These are phyloP conservation scores for Angomonas ambiguus DNA, from an alignment of 208 protist genomes.

Conservation along the genomic window DNA sequence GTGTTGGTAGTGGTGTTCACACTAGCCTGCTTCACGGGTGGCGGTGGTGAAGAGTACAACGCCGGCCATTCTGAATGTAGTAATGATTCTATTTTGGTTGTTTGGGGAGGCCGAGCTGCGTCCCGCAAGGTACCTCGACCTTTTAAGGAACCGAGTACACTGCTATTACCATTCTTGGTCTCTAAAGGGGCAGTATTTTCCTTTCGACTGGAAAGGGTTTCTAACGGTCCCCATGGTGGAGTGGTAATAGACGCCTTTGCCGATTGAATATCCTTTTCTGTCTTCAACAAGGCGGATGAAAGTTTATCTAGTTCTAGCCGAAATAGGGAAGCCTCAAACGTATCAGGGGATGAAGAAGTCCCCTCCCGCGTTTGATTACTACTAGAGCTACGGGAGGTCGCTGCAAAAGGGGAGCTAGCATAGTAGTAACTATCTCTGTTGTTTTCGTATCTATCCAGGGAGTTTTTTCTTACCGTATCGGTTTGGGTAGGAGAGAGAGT, in stretches of 20 bases:
- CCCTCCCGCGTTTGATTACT: neutral
- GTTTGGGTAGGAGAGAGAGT: neutral
- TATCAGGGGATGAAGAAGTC: neutral
- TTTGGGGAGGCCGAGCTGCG: neutral
- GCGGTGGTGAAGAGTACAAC: neutral
- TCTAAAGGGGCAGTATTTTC: neutral
- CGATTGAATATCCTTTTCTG: too few relatives aligned
- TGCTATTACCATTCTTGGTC: too few relatives aligned
- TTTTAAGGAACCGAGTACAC: too few relatives aligned
- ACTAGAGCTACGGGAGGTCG: neutral
- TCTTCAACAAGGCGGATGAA: neutral
- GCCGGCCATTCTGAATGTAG: neutral
- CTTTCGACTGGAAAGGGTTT: too few relatives aligned
- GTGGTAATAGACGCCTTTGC: too few relatives aligned
- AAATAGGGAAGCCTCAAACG: neutral
- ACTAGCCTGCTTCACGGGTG: neutral
- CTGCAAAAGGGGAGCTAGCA: neutral
- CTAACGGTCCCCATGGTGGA: too few relatives aligned
- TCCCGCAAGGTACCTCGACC: too few relatives aligned
- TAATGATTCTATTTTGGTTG: conserved; percentile 8
- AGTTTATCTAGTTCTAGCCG: neutral
- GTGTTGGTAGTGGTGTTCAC: too few relatives aligned
- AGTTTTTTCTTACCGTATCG: neutral
- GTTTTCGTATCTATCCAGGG: neutral
- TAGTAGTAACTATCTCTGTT: neutral